Conservation (phyloP, 768 basidiomycete species). For the Terana coerulea region DNA sequence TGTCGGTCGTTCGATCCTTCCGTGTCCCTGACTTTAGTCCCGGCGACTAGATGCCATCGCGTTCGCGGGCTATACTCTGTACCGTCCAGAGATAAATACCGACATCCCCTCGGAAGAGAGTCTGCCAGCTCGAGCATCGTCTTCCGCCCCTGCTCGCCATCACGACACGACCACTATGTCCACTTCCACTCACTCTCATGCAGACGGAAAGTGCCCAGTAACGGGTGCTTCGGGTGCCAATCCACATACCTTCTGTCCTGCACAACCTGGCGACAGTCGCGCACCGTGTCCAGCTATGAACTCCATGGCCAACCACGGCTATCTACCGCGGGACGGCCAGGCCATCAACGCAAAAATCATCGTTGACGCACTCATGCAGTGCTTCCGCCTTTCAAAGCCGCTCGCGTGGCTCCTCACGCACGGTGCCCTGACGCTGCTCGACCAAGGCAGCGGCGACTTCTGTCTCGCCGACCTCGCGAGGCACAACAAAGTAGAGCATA, state of each 20-base stretch:
- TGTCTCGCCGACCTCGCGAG: constrained; percentile 21
- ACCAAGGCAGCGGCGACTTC: constrained; percentile 5
- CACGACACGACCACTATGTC: not conserved
- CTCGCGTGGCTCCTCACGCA: constrained; percentile 20
- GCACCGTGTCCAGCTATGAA: constrained; percentile 54
- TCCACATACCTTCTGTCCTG: constrained; percentile 14
- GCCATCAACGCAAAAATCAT: constrained; percentile 11
- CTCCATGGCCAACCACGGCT: constrained; percentile 52
- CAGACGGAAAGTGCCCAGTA: not conserved
- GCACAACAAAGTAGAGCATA: constrained; percentile 26
- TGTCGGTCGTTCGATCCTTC: too few species aligned
- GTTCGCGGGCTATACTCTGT: too few species aligned
- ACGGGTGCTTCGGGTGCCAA: not conserved
- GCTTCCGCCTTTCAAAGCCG: constrained; percentile 21
- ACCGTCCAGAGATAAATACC: too few species aligned
- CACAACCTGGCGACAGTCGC: constrained; percentile 15
- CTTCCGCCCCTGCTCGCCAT: too few species aligned
- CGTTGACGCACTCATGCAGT: constrained; percentile 20
- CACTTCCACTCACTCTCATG: not conserved
- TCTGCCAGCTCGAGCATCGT: too few species aligned
- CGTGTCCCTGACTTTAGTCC: too few species aligned
- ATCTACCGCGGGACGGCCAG: constrained; percentile 30
- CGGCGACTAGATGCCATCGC: too few species aligned
- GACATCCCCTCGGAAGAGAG: too few species aligned
- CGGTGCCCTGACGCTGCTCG: constrained; percentile 15